Conservation (phyloP, 345 rosid species). For the Pelargonium nanum region DNA sequence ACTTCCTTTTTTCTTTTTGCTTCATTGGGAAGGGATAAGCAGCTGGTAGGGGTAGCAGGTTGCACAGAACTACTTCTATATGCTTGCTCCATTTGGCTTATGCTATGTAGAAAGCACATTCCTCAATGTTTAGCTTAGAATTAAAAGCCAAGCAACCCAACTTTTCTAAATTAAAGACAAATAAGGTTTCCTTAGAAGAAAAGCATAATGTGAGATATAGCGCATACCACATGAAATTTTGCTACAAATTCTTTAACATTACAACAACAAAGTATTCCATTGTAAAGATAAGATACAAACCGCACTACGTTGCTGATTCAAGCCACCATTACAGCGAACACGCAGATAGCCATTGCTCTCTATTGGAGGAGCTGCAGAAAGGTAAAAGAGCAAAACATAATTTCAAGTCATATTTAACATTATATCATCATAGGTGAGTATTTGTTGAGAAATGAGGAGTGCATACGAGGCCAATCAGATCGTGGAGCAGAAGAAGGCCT, state of each 20-base stretch:
- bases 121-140: neutral
- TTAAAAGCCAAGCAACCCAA: neutral
- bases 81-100: neutral
- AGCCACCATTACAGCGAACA: constrained; percentile 95
- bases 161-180: neutral
- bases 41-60: neutral
- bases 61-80: neutral
- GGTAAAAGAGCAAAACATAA: neutral
- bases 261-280: neutral
- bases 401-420: neutral
- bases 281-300: constrained; percentile 33
- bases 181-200: neutral
- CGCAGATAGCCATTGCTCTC: constrained; percentile 87
- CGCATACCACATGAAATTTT: constrained; percentile 2
- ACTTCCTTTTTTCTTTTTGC: neutral
- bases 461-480: constrained; percentile 82
- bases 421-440: neutral
- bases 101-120: too few relatives aligned
- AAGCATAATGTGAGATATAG: neutral
- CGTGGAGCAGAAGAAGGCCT: constrained; percentile 96
- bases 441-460: constrained; percentile 8
- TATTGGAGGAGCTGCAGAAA: constrained; percentile 70
- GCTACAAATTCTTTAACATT: neutral
- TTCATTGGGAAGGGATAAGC: neutral
- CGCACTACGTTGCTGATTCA: constrained; percentile 98